Base-by-base conservation (phyloP, 2,329 filamentous ascomycete species). In the Trichoderma hamatum region DNA sequence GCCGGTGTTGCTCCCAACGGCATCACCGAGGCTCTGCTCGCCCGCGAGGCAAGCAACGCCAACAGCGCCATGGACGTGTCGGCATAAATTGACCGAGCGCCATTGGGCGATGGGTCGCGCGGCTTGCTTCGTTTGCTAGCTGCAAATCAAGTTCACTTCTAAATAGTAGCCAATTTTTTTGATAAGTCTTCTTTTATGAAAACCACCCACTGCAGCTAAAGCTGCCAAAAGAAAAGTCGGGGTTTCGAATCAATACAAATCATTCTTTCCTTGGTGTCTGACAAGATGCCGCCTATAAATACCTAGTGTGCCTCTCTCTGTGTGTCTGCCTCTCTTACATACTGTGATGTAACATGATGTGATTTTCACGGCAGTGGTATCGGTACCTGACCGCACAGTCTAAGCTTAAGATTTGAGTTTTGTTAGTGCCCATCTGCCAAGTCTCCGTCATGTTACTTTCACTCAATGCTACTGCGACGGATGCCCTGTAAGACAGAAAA, bases 11-110 rank as follows among this genome's bases (percentile, higher is more conserved):
- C 76, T 30, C 74, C 73, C 55, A 78, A 76, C 14, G 78, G 82
- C 66, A 78, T 90, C 72, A 88, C 87, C 70, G 87, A 90, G 76
- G 82, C 84, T 52, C 81, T 90, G 56, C 84, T 90, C 46, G 87
- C 86, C 77, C 83, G 84, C 66, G 87, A 89, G 80, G 75, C 77
- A 26, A 76, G 79, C 71, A 74, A 77, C 68, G 73, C 74, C 39
- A 73, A 69, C 24, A 75, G 77, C 69, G 73, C 75, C 69, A 75
- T 75, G 58, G 71, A 72, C 69, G 77, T 77, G 49, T 73, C 78
- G 26, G 77, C 74, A 59, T 76, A 71, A 34, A 46, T 9, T 43
- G 34, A 26, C 67, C n/a, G 36, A 21, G 28, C 19, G 16, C 14
- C 14, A 10, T 26, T n/a, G 2, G 19, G 52, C 26, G 13, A 34